These are phyloP conservation scores for Xylariaceae sp. DNA, from an alignment of 2,329 filamentous ascomycete species.

Conservation along the genomic window DNA sequence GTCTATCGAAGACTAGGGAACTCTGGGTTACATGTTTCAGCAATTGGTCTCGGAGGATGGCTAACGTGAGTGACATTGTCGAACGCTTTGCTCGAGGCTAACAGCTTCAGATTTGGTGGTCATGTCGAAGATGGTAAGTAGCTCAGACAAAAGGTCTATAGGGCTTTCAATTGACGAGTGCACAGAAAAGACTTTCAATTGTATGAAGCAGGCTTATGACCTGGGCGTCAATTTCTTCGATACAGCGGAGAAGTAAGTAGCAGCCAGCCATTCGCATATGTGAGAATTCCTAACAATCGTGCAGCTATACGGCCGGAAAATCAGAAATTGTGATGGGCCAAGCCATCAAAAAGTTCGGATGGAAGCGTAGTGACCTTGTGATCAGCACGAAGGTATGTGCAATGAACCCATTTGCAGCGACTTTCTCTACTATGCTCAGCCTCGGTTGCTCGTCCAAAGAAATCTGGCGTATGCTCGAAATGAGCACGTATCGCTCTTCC, in stretches of 20 bases:
- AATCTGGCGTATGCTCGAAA: no score
- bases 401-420: no score
- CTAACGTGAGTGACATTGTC: conserved; percentile 27
- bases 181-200: conserved; percentile 25
- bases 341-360: conserved; percentile 47
- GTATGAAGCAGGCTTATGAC: conserved; percentile 46
- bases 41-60: conserved; percentile 31
- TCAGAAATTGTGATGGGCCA: conserved; percentile 48
- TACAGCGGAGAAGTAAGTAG: conserved; percentile 40
- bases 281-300: not conserved
- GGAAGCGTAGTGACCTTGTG: conserved; percentile 50
- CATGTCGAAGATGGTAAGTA: conserved; percentile 26
- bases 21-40: conserved; percentile 28
- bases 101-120: conserved; percentile 16
- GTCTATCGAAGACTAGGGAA: conserved; percentile 10
- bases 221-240: conserved; percentile 53
- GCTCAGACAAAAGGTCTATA: not conserved
- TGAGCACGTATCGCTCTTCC: no score
- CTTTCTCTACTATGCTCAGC: not conserved
- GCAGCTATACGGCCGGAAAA: conserved; percentile 38
- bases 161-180: conserved; percentile 3
- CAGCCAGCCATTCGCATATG: no score
- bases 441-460: no score
- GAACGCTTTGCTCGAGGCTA: conserved; percentile 15
- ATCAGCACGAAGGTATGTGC: conserved; percentile 43